Evolutionary conservation across 768 basidiomycete genomes (phyloP).

Genomic region (Jaapia argillacea): DNA sequence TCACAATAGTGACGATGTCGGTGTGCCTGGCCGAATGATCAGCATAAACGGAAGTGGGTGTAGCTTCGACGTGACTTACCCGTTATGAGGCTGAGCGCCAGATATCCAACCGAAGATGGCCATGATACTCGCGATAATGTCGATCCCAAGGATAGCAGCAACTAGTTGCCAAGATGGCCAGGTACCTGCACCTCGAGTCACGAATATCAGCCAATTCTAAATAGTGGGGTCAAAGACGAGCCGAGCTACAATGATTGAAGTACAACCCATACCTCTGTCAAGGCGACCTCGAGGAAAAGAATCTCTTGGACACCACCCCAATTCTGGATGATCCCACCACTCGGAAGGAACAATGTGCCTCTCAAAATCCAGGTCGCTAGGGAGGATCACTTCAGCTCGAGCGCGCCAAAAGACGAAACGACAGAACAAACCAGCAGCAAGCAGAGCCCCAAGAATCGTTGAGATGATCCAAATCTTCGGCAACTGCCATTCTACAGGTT

Average conservation of each 20-base stretch:
- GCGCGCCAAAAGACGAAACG: neutral
- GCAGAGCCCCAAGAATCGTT: conserved; percentile 22
- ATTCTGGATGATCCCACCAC: conserved; percentile 35
- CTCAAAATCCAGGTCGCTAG: conserved; percentile 37
- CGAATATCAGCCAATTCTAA: conserved; percentile 17
- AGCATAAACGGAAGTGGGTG: conserved; percentile 5
- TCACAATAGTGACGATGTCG: conserved; percentile 30
- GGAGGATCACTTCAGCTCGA: conserved; percentile 23
- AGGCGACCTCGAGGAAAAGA: conserved; percentile 35
- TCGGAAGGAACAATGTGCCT: conserved; percentile 27
- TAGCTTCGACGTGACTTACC: conserved; percentile 8
- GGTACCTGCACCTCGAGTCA: conserved; percentile 22
- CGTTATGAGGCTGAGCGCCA: conserved; percentile 22
- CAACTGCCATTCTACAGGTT: conserved; percentile 39
- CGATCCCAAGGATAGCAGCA: conserved; percentile 27
- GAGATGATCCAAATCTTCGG: conserved; percentile 39
- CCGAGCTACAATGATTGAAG: neutral
- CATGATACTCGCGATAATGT: conserved; percentile 31
- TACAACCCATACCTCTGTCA: conserved; percentile 39
- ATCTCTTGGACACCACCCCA: conserved; percentile 35
- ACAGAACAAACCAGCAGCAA: conserved; percentile 3
- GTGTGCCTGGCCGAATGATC: conserved; percentile 14
- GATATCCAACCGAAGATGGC: conserved; percentile 31
- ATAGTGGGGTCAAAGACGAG: neutral
- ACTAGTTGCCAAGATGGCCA: conserved; percentile 8